Base-by-base conservation (phyloP, 331 rosid species). In the Malus hybrid region DNA sequence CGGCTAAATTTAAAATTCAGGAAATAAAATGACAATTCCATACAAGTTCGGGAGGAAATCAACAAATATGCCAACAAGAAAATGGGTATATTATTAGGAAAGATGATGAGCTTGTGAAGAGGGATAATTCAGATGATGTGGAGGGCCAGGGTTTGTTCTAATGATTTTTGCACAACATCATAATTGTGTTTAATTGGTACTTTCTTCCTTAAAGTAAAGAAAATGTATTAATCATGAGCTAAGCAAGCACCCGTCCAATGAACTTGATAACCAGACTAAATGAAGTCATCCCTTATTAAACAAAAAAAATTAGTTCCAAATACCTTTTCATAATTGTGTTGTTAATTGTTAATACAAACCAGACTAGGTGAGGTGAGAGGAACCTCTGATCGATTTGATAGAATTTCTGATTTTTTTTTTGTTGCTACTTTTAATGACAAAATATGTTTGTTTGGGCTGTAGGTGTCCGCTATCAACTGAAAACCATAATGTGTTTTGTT, bases 151-250 rank as follows among this genome's bases (percentile, higher is more conserved):
- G 65, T 64, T n/a, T 75, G 78, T 73, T 67, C 55, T 77, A 77
- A 86, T 86, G 68, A 81, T 67, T 15, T 78, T 34, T 63, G 76
- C 6, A 74, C 74, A 39, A 81, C 81, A 69, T 15, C 72, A 86
- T 86, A 55, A 86, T 83, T 73, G 77, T 81, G 87, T 78, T 74
- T 48, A 48, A 48, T 39, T 52, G 50, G 85, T 83, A 76, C 84
- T 75, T 84, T 33, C 55, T 76, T 78, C 76, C 76, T 70, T 74
- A 76, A 73, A 69, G 66, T 76, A 66, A 75, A 67, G 68, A 36
- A 39, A 61, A 46, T 53, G 79, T 30, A 52, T 32, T 64, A 53
- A 83, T 86, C 63, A 81, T 86, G 78, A 80, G 52, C 14, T 22
- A 48, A 48, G 52, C 24, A 81, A 82, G 81, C 77, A 66, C 63